Base-by-base conservation (phyloP, 2,329 filamentous ascomycete species). In the Talaromyces sp. region DNA sequence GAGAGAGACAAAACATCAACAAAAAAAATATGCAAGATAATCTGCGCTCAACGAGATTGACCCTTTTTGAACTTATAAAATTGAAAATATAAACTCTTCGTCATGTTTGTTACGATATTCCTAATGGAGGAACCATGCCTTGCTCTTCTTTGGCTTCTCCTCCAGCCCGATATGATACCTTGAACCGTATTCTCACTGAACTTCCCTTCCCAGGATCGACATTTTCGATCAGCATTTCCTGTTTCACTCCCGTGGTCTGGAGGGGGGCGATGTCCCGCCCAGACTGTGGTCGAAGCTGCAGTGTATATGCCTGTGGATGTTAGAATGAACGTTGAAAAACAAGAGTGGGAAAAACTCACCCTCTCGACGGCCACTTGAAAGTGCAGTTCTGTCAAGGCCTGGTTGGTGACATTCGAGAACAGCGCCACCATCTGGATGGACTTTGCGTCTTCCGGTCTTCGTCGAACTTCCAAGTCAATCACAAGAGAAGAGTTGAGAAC, bases 281-380 rank as follows among this genome's bases (percentile, higher is more conserved):
- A 0, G 89, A 91, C 73, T 97, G 94, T 0, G 92, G 92, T 67
- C 91, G 87, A 27, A 97, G 84, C 69, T 90, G 84, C 24, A 97
- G 82, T 62, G 89, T 87, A 72, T 88, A 94, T 63, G 88, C 88
- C 91, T 95, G 67, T 46, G 17, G 26, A 43, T 7, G 52, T 12
- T 35, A 10, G 27, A n/a, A n/a, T n/a, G n/a, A n/a, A n/a, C n/a
- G n/a, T n/a, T n/a, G n/a, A n/a, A n/a, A n/a, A n/a, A 32, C 50
- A 6, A 27, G 26, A 50, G 29, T 17, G 31, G 2, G 10, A n/a
- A n/a, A 17, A 31, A 64, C 75, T 65, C 79, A 95, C 92, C 85
- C 93, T 97, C 62, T 93, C 94, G 31, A 97, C 93, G 3, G 94
- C 94, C 43, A 96, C 82, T 74, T 96, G 91, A 70, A 97, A 96